Conservation (phyloP, 148 eudicot genomes). For the Chenopodium formosanum region DNA sequence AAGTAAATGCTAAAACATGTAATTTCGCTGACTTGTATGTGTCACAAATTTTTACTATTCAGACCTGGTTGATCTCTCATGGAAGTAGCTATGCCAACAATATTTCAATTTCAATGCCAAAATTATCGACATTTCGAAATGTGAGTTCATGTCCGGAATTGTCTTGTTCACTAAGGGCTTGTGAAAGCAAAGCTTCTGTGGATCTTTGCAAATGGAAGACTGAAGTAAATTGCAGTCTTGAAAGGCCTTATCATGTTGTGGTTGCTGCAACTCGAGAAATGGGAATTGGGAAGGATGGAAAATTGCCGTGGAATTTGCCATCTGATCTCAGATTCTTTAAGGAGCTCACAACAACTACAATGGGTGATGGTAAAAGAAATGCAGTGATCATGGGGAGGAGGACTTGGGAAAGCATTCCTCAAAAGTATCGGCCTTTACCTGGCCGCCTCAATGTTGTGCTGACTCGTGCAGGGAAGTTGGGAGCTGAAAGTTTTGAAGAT, state of each 20-base stretch:
- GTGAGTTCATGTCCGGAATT: background rate
- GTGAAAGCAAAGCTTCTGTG: background rate
- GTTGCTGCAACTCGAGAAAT: conserved; percentile 82
- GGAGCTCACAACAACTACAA: conserved; percentile 59
- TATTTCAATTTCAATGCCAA: background rate
- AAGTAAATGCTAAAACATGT: background rate
- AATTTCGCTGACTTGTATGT: background rate
- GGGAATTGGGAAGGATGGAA: conserved; percentile 93
- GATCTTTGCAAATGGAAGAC: background rate
- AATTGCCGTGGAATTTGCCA: conserved; percentile 83
- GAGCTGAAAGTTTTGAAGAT: conserved; percentile 46
- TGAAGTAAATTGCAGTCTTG: background rate
- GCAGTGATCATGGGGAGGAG: conserved; percentile 92
- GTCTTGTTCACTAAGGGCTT: background rate
- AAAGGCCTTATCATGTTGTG: conserved; percentile 64
- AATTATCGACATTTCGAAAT: background rate
- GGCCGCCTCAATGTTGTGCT: conserved; percentile 81
- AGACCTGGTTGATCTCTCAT: conserved; percentile 2
- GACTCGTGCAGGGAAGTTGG: conserved; percentile 59
- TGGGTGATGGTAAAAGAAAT: conserved; percentile 63
- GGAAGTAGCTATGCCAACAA: conserved; percentile 4
- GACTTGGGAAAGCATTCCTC: conserved; percentile 90
- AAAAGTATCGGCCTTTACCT: conserved; percentile 61
- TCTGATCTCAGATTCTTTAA: conserved; percentile 76
- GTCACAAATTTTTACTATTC: conserved; percentile 7